These are phyloP conservation scores for Talaromyces stipitatus DNA, from an alignment of 495 filamentous ascomycete genomes.

Conservation along the genomic window DNA sequence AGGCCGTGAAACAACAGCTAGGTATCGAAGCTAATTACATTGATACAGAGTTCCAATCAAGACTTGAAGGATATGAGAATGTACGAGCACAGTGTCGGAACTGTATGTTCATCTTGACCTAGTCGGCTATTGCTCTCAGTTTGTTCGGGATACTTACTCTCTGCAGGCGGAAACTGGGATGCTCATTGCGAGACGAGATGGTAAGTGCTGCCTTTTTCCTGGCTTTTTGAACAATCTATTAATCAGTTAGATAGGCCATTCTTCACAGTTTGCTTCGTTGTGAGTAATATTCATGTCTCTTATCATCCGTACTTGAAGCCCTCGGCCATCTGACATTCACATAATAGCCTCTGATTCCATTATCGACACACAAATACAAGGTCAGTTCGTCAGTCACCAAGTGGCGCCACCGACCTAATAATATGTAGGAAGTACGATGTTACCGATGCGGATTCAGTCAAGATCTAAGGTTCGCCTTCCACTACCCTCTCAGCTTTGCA, in stretches of 20 bases:
- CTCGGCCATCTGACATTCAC: slow-evolving; percentile 6
- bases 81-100: slow-evolving; percentile 49
- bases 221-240: not conserved
- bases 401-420: slow-evolving; percentile 11
- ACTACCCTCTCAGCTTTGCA: not conserved
- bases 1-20: no score
- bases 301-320: not conserved
- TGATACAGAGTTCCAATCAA: slow-evolving; percentile 41
- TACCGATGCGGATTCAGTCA: slow-evolving; percentile 47
- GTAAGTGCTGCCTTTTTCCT: slow-evolving; percentile 19
- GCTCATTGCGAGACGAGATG: slow-evolving; percentile 45
- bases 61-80: slow-evolving; percentile 46
- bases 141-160: not conserved
- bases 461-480: slow-evolving; percentile 36
- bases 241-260: slow-evolving; percentile 29
- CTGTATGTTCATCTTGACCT: slow-evolving; percentile 24
- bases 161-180: slow-evolving; percentile 42
- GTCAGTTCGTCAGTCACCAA: slow-evolving; percentile 13
- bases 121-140: not conserved
- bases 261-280: slow-evolving; percentile 49
- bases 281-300: slow-evolving; percentile 17
- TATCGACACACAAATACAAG: slow-evolving; percentile 44
- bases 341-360: slow-evolving; percentile 40
- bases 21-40: not conserved
- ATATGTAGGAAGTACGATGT: slow-evolving; percentile 40